Evolutionary conservation across 768 basidiomycete species (phyloP).

Genomic region (Suillus subluteus): DNA sequence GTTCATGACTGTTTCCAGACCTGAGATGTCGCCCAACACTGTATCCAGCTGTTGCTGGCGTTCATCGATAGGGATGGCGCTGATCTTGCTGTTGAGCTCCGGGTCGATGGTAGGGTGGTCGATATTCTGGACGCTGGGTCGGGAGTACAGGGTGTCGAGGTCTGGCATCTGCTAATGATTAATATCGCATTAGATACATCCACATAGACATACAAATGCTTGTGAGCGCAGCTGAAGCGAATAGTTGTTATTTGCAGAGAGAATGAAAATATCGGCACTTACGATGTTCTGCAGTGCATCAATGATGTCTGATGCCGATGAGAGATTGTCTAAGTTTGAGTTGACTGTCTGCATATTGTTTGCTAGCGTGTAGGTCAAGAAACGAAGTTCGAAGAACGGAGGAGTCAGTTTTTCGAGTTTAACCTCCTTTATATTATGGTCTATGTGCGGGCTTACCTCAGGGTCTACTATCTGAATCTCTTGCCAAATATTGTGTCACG

Average conservation of each 20-base stretch:
- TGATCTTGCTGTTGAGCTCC: slow-evolving; percentile 18
- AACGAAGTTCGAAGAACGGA: background rate
- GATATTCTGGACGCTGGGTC: slow-evolving; percentile 4
- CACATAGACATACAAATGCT: background rate
- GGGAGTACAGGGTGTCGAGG: background rate
- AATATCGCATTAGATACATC: background rate
- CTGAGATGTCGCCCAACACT: slow-evolving; percentile 17
- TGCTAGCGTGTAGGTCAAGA: background rate
- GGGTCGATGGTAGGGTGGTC: too few relatives aligned
- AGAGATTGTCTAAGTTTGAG: background rate
- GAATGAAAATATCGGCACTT: background rate
- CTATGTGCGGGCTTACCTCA: too few relatives aligned
- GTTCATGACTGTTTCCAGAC: slow-evolving; percentile 20
- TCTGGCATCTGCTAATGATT: background rate
- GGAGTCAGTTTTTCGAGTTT: too few relatives aligned
- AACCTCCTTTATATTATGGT: too few relatives aligned
- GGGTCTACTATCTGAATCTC: too few relatives aligned
- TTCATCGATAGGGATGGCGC: slow-evolving; percentile 17
- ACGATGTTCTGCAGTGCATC: background rate
- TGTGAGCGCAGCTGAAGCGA: background rate
- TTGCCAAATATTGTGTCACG: too few relatives aligned
- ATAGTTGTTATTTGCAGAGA: background rate
- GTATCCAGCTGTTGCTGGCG: slow-evolving; percentile 21
- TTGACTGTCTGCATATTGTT: background rate
- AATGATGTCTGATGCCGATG: background rate